These are phyloP conservation scores for Closterium sp. DNA, from an alignment of 139 green algal species.

Conservation along the genomic window DNA sequence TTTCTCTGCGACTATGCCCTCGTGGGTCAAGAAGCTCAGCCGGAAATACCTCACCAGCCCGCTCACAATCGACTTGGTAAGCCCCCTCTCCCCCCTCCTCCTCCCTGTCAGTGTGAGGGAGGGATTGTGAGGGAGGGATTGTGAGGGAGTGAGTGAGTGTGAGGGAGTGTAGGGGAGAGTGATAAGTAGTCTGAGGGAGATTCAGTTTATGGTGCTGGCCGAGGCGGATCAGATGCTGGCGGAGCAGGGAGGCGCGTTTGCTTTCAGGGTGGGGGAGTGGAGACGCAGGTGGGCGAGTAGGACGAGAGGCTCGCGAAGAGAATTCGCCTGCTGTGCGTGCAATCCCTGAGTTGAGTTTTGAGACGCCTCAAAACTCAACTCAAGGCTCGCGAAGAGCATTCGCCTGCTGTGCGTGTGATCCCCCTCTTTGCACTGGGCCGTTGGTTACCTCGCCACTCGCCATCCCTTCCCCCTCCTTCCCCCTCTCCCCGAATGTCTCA, in stretches of 20 bases:
- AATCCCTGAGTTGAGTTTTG: too few relatives aligned
- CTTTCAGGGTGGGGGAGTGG: too few relatives aligned
- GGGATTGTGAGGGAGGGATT: not conserved
- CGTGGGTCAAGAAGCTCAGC: slow-evolving; percentile 89
- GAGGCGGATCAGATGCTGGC: slow-evolving; percentile 98
- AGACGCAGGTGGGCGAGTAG: too few relatives aligned
- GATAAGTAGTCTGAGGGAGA: not conserved
- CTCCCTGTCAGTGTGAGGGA: not conserved
- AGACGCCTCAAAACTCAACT: too few relatives aligned
- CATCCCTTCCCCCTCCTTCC: too few relatives aligned
- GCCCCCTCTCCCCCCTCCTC: slow-evolving; percentile 30
- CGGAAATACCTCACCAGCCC: slow-evolving; percentile 76
- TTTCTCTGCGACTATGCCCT: slow-evolving; percentile 94
- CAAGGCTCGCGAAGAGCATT: too few relatives aligned
- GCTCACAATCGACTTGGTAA: slow-evolving; percentile 89
- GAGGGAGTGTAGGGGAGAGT: not conserved
- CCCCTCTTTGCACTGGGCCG: not conserved
- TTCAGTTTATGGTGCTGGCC: slow-evolving; percentile 86
- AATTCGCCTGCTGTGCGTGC: too few relatives aligned
- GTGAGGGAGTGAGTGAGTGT: not conserved
- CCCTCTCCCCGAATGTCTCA: not conserved
- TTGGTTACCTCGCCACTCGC: not conserved
- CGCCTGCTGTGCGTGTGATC: not conserved
- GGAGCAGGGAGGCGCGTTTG: too few relatives aligned
- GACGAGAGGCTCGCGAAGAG: too few relatives aligned